Percentiles rank a stretch among this genome's conserved stretches.
phyloP scores from a whole-genome alignment of 768 basidiomycete genomes.

The Kwoniella shandongensis region DNA sequence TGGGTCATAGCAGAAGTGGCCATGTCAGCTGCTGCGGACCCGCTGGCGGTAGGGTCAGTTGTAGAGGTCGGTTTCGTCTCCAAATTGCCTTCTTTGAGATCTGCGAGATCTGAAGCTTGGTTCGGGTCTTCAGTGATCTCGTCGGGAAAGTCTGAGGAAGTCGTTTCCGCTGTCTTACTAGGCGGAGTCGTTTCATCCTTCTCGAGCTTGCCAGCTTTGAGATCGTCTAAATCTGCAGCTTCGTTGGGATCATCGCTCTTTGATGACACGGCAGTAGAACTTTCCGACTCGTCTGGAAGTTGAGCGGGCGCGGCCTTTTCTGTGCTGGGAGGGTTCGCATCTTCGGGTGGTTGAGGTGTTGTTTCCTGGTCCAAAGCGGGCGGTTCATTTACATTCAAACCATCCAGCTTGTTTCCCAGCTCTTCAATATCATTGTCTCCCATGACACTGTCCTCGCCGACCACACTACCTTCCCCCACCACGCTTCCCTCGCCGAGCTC shows the following conservation, averaged over 20 bases:
- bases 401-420: constrained; percentile 11
- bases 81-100: constrained; percentile 29
- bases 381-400: constrained; percentile 11
- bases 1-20: constrained; percentile 21
- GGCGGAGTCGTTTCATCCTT: too few species aligned
- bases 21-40: constrained; percentile 13
- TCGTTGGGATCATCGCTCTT: constrained; percentile 11
- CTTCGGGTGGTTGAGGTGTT: constrained; percentile 25
- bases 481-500: constrained; percentile 33
- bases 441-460: constrained; percentile 24
- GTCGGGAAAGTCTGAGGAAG: background rate
- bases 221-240: constrained; percentile 16
- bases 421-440: constrained; percentile 21
- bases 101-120: constrained; percentile 29
- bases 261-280: background rate
- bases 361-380: constrained; percentile 7
- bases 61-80: background rate
- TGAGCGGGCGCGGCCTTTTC: constrained; percentile 3
- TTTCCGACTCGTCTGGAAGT: background rate
- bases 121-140: constrained; percentile 24
- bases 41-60: constrained; percentile 9
- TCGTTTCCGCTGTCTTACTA: background rate
- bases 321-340: background rate
- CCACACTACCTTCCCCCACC: constrained; percentile 23
- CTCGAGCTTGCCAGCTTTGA: constrained; percentile 17